These are phyloP conservation scores for Neonectria sp. DNA, from an alignment of 2,329 filamentous ascomycete genomes.

Conservation along the genomic window DNA sequence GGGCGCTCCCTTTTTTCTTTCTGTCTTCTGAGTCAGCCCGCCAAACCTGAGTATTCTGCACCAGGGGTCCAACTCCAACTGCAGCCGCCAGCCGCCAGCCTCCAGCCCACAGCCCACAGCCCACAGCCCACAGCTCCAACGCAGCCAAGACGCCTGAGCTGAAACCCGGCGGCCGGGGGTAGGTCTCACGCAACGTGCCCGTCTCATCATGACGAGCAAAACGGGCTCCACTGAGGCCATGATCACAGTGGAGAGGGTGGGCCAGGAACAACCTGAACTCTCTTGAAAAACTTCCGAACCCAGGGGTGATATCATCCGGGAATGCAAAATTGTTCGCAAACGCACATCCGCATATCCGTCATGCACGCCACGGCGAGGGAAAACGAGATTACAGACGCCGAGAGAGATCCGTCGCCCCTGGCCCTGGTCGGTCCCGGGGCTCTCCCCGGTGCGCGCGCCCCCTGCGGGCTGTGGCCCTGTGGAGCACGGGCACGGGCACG, in stretches of 20 bases:
- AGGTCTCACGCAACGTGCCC: constrained; percentile 23
- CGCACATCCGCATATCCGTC: constrained; percentile 16
- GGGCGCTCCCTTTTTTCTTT: neutral
- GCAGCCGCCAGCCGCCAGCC: neutral
- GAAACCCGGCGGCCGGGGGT: constrained; percentile 29
- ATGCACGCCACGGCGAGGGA: constrained; percentile 7
- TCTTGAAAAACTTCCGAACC: neutral
- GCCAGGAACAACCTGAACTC: constrained; percentile 1
- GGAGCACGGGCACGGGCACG: constrained; percentile 16
- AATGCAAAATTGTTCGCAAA: neutral
- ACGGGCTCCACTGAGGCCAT: constrained; percentile 11
- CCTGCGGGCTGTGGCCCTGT: constrained; percentile 9
- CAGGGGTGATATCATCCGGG: constrained; percentile 1
- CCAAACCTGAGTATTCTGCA: too few relatives aligned
- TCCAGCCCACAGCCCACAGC: neutral
- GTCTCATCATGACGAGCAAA: constrained; percentile 22
- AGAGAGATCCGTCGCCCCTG: constrained; percentile 30
- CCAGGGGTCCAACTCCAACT: too few relatives aligned
- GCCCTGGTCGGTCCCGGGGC: constrained; percentile 13
- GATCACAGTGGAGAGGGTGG: neutral
- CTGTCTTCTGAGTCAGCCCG: neutral
- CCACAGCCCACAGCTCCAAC: neutral
- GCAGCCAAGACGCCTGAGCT: constrained; percentile 33
- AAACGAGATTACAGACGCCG: constrained; percentile 27
- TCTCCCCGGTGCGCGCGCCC: constrained; percentile 17